phyloP scores from a whole-genome alignment of 192 early-diverging fungal species.

The Gamsiella multidivaricata region DNA sequence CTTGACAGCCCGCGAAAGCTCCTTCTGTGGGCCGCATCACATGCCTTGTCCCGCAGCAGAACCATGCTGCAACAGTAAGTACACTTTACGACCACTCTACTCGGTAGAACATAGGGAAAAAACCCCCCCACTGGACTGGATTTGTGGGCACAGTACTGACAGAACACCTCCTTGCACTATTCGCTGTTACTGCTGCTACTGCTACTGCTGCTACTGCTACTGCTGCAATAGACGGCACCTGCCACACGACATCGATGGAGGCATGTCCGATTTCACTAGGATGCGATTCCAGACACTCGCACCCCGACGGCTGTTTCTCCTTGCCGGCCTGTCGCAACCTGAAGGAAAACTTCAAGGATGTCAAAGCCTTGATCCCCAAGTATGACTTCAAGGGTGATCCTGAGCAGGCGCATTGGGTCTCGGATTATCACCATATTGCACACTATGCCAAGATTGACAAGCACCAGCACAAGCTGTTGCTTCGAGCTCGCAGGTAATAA shows the following conservation, averaged over 20 bases:
- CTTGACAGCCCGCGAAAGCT: conserved; percentile 30
- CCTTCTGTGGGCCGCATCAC: conserved; percentile 35
- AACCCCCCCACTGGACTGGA: too few species aligned
- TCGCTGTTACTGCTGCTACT: background rate
- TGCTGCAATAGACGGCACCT: conserved; percentile 31
- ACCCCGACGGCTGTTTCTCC: conserved; percentile 36
- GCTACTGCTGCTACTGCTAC: background rate
- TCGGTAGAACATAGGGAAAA: too few species aligned
- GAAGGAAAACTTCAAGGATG: conserved; percentile 29
- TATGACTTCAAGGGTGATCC: conserved; percentile 65
- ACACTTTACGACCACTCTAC: background rate
- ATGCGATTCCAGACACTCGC: conserved; percentile 38
- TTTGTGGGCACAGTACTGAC: too few species aligned
- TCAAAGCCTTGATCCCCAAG: conserved; percentile 22
- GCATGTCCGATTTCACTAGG: conserved; percentile 35
- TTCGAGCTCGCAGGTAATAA: conserved; percentile 57
- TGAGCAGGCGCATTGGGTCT: conserved; percentile 53
- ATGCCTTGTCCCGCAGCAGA: conserved; percentile 36
- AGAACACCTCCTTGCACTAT: too few species aligned
- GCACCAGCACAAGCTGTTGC: conserved; percentile 22
- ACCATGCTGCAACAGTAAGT: conserved; percentile 51
- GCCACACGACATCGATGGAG: conserved; percentile 45
- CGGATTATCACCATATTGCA: conserved; percentile 65
- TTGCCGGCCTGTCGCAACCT: conserved; percentile 28
- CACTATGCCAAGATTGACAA: conserved; percentile 54